Conservation (phyloP, 768 basidiomycete genomes). For the Rhodotorula kratochvilovae region DNA sequence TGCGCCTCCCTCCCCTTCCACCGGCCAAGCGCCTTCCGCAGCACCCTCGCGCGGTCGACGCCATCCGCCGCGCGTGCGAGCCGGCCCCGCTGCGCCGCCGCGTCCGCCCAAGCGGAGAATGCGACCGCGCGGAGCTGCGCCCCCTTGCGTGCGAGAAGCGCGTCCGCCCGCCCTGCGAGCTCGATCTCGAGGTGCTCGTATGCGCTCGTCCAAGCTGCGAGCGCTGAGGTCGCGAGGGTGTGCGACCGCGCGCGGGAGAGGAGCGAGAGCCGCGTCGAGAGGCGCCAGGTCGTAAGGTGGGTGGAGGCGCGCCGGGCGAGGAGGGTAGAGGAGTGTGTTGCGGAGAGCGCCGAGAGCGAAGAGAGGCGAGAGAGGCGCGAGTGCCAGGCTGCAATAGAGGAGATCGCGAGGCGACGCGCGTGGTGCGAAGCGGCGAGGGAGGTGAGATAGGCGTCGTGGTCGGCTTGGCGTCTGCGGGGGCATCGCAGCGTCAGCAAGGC, state of each 20-base stretch:
- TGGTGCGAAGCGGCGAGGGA: background rate
- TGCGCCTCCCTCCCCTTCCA: background rate
- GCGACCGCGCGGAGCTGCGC: background rate
- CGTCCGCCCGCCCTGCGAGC: slow-evolving; percentile 1
- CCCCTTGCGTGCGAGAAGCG: background rate
- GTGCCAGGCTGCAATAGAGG: background rate
- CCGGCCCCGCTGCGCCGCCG: background rate
- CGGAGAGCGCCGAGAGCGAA: background rate
- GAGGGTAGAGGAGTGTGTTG: background rate
- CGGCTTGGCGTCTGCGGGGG: background rate
- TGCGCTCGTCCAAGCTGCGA: background rate
- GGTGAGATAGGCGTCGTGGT: background rate
- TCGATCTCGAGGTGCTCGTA: slow-evolving; percentile 12
- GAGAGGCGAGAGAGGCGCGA: background rate
- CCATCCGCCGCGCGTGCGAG: background rate
- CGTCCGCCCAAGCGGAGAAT: slow-evolving; percentile 2
- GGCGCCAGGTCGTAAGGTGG: background rate
- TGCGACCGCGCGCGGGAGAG: background rate
- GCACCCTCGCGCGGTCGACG: background rate
- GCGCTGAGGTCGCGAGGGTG: background rate
- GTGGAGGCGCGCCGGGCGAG: background rate
- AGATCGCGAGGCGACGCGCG: background rate
- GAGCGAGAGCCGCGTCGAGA: background rate
- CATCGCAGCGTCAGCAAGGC: too few species aligned
- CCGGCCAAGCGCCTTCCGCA: background rate